Evolutionary conservation across 108 stramenopile genomes (phyloP).

Genomic region (Skeletonema potamos): DNA sequence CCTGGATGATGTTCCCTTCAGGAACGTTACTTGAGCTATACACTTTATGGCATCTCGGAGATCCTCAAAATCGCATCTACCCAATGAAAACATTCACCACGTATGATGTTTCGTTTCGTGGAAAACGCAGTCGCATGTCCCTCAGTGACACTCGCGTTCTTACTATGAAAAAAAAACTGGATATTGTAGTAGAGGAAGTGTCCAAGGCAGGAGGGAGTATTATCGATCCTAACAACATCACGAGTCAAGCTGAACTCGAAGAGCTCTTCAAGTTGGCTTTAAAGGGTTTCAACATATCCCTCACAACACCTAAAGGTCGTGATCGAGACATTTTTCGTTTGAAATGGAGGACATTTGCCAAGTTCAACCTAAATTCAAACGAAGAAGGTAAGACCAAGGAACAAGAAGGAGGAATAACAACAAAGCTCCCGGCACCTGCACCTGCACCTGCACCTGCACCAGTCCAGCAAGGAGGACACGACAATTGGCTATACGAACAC

Average conservation of each 20-base stretch:
- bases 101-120: background rate
- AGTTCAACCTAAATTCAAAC: background rate
- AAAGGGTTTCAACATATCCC: background rate
- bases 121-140: background rate
- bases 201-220: background rate
- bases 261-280: background rate
- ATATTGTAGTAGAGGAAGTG: no score
- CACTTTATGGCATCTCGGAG: background rate
- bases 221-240: background rate
- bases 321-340: background rate
- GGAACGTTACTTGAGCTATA: background rate
- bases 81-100: background rate
- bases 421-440: no score
- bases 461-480: no score
- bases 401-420: background rate
- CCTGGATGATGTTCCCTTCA: background rate
- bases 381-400: background rate
- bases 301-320: background rate
- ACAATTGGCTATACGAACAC: constrained; percentile 3
- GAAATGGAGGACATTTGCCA: background rate
- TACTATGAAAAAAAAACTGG: background rate
- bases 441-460: no score
- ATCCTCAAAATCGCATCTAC: background rate
- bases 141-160: background rate
- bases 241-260: background rate